Evolutionary conservation across 352 stramenopile species (phyloP), one percentile per base, ranked within the genome.

Genomic region (Globisporangium mamillatum): DNA sequence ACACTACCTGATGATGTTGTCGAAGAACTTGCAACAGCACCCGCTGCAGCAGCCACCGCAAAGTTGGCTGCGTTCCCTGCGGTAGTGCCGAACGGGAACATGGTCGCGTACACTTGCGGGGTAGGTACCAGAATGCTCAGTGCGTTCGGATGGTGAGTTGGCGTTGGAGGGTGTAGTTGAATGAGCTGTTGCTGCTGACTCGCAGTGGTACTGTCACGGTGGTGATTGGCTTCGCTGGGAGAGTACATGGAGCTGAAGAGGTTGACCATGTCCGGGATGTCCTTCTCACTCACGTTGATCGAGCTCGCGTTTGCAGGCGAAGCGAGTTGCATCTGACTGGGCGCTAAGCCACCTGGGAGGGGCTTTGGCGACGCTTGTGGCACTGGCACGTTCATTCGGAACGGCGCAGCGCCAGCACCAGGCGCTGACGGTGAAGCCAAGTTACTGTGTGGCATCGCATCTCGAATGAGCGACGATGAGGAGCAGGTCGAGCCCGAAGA

Each of bases 211-310:
- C 20, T 60, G 18, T 29, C 71, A 16, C 22, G 66, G 53, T 36
- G 61, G 38, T 24, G 54, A 9, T 16, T 38, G 3, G 36, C 48
- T 60, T 57, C 66, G 44, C 60, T 67, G 14, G 79, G 77, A 9
- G 79, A 84, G 68, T 91, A 85, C 54, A 92, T 88, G 1, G 84
- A 82, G 67, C 75, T 91, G 52, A 91, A 91, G 60, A 94, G 64
- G 57, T 78, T 82, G 20, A 91, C 75, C 32, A 92, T 88, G 29
- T 88, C 75, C 0, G 82, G 79, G 24, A 89, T 82, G 22, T 86
- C 81, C 9, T 84, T 76, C 4, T 80, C 79, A 48, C 36, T 74
- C 14, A 73, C 69, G 53, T 27, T n/a, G 63, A 76, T 70, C 53
- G 36, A 46, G n/a, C 38, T 75, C 1, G 25, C 29, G 29, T 27